Evolutionary conservation across 345 rosid species (phyloP).

Genomic region (Viola odorata): DNA sequence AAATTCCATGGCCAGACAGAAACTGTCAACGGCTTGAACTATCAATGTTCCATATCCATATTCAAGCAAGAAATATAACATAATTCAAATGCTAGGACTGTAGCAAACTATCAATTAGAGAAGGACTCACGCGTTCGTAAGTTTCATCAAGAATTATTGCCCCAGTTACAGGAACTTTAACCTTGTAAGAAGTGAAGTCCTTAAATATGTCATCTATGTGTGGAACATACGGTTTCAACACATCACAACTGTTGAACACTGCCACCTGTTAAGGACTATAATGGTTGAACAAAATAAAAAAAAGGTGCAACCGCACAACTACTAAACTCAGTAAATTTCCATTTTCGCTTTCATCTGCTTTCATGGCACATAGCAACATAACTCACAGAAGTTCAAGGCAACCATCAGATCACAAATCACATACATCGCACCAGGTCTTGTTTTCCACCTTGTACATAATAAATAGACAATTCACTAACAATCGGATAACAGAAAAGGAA

Average conservation of each 20-base stretch:
- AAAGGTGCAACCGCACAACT: too few relatives aligned
- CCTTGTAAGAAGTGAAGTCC: slow-evolving; percentile 97
- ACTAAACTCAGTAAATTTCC: too few relatives aligned
- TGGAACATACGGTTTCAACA: slow-evolving; percentile 83
- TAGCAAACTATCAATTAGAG: not conserved
- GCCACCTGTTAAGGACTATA: slow-evolving; percentile 39
- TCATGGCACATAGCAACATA: not conserved
- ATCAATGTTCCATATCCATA: too few relatives aligned
- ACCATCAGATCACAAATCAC: not conserved
- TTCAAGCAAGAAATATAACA: not conserved
- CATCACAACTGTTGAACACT: slow-evolving; percentile 95
- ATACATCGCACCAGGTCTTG: too few relatives aligned
- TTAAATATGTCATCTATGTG: slow-evolving; percentile 88
- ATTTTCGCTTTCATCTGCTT: too few relatives aligned
- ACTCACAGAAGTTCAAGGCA: not conserved
- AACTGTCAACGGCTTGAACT: too few relatives aligned
- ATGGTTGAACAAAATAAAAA: not conserved
- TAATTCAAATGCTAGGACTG: too few relatives aligned
- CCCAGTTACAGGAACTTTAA: slow-evolving; percentile 94
- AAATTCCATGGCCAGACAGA: too few relatives aligned
- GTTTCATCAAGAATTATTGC: slow-evolving; percentile 96
- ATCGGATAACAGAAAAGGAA: not conserved
- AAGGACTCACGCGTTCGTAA: slow-evolving; percentile 71
- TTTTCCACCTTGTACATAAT: too few relatives aligned
- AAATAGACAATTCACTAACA: too few relatives aligned